These are phyloP conservation scores for Cercospora beticola DNA, from an alignment of 2,329 filamentous ascomycete genomes.

Conservation along the genomic window DNA sequence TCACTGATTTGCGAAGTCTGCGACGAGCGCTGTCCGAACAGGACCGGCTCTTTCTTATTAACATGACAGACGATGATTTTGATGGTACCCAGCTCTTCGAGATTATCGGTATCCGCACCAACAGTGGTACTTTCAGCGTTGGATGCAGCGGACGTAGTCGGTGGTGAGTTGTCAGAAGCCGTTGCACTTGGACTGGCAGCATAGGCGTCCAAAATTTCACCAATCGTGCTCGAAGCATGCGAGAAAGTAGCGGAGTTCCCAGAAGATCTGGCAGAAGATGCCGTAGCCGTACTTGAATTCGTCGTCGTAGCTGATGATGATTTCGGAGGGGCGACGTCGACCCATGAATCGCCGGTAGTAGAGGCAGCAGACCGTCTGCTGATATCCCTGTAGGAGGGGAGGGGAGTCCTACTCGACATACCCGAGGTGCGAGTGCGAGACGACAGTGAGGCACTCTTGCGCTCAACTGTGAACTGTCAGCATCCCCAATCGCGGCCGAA, in stretches of 20 bases:
- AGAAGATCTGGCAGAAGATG: neutral
- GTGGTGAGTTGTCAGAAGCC: neutral
- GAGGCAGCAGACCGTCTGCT: neutral
- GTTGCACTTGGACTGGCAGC: neutral
- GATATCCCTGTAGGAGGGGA: neutral
- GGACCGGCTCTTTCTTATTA: constrained; percentile 10
- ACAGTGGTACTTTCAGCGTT: neutral
- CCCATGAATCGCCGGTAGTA: neutral
- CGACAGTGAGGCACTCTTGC: constrained; percentile 4
- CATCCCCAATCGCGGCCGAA: neutral
- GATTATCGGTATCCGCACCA: neutral
- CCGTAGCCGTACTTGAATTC: neutral
- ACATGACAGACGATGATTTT: constrained; percentile 19
- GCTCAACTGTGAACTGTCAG: constrained; percentile 8
- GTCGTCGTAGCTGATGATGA: neutral
- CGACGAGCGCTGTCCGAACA: constrained; percentile 2
- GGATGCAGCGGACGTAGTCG: neutral
- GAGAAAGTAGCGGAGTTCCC: neutral
- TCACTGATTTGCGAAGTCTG: constrained; percentile 1
- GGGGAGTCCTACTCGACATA: neutral
- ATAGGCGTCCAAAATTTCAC: neutral
- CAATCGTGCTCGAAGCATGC: neutral
- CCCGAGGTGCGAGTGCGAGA: neutral
- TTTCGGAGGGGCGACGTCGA: neutral
- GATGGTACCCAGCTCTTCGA: constrained; percentile 17